Evolutionary conservation across 805 yeast genomes (phyloP).

Genomic region (Blastobotrys terrestris): DNA sequence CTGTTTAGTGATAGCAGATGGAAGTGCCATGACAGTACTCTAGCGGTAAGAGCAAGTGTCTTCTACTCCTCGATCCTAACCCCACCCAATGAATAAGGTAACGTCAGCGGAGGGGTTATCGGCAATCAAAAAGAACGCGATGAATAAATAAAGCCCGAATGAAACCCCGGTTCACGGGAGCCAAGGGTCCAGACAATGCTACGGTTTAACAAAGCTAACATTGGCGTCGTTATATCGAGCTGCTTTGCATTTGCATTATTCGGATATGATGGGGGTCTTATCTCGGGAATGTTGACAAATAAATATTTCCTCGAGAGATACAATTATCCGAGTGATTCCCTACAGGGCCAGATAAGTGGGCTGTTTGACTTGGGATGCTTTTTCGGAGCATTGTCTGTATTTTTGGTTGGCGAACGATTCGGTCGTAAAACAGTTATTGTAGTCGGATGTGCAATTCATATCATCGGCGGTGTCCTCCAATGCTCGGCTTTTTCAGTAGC

Average conservation of each 20-base stretch:
- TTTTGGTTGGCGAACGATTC: constrained; percentile 48
- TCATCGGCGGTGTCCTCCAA: constrained; percentile 56
- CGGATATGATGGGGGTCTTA: constrained; percentile 32
- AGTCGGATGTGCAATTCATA: constrained; percentile 49
- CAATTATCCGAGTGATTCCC: constrained; percentile 45
- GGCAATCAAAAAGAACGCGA: too few relatives aligned
- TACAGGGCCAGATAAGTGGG: constrained; percentile 52
- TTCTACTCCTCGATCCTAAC: not conserved
- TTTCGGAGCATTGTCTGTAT: constrained; percentile 59
- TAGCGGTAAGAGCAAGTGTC: not conserved
- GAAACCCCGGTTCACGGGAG: too few relatives aligned
- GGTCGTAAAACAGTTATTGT: constrained; percentile 62
- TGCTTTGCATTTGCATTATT: constrained; percentile 14
- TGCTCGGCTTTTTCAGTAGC: constrained; percentile 51
- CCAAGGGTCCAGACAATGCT: too few relatives aligned
- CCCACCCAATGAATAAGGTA: too few relatives aligned
- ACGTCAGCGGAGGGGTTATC: too few relatives aligned
- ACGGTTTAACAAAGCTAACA: too few relatives aligned
- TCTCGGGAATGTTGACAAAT: constrained; percentile 36
- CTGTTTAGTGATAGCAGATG: too few relatives aligned
- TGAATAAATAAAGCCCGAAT: too few relatives aligned
- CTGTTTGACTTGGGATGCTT: constrained; percentile 66
- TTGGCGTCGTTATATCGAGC: too few relatives aligned
- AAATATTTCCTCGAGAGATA: constrained; percentile 56
- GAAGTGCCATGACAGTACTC: too few relatives aligned